Base-by-base conservation (phyloP, 2,329 filamentous ascomycete genomes). In the Trichoderma endophyticum region DNA sequence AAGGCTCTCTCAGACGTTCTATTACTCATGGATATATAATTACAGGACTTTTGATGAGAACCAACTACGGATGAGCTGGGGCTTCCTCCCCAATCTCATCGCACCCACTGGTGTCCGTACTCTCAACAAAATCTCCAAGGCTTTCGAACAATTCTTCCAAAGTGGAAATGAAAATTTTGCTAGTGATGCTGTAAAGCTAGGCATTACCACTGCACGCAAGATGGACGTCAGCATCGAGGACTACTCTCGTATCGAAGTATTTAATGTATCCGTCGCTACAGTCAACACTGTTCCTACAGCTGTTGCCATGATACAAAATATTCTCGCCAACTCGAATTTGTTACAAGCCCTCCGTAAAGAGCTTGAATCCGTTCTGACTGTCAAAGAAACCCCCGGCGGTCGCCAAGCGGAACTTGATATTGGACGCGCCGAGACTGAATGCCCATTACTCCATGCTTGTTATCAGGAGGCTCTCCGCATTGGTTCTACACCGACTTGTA, bases 1-100 rank as follows among this genome's bases (percentile, higher is more conserved):
- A 21, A 6, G 12, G 24, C 26, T 24, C 6, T 18, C 9, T 28
- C 1, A 11, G 12, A 3, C 5, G 2, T 32, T 30, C 26, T 30
- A 14, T 30, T 14, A 6, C 24, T 64, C 5, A 64, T 30, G 30
- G 14, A 32, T 12, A n/a, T 14, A 2, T 8, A 15, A 34, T 30
- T 69, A 39, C 48, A 69, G 66, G 66, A 51, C 66, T 24, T 69
- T 69, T 48, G 66, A 69, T 43, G 54, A 69, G 30, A 43, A 32
- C 32, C 66, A 69, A 51, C 32, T 69, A 59, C 36, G 32, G n/a
- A 26, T 69, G 6, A 60, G 34, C 24, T 43, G 48, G 34, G 56
- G 66, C 6, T 3, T 69, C 26, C 51, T 69, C 12, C 30, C 66
- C 15, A 39, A n/a, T 57, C 48, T 69, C 36, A 18, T 69, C 24